Conservation (phyloP, 495 filamentous ascomycete genomes). For the Penicillium tannophilum region DNA sequence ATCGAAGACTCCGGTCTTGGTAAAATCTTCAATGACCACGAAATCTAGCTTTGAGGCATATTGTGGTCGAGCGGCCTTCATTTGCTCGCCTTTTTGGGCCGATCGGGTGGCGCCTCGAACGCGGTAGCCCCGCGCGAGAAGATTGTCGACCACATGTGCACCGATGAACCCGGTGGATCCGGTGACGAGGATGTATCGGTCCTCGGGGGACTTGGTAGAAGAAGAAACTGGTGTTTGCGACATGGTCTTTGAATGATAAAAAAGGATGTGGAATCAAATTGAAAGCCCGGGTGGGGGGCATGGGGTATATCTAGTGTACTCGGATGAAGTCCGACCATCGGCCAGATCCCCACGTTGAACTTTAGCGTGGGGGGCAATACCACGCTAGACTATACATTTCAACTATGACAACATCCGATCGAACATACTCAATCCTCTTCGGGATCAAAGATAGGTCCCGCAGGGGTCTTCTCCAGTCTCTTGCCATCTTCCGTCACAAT, state of each 20-base stretch:
- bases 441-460: conserved; percentile 28
- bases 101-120: conserved; percentile 45
- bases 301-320: neutral
- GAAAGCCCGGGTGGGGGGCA: neutral
- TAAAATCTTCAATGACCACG: conserved; percentile 42
- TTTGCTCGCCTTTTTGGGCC: conserved; percentile 31
- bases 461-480: conserved; percentile 25
- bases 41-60: conserved; percentile 37
- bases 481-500: conserved; percentile 23
- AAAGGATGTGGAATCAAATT: neutral
- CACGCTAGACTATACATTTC: neutral
- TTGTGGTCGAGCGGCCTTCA: conserved; percentile 33
- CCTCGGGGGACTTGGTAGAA: neutral
- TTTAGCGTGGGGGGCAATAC: neutral
- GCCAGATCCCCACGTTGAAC: neutral
- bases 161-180: conserved; percentile 46
- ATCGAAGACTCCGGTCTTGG: conserved; percentile 35
- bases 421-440: conserved; percentile 16
- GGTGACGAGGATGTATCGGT: conserved; percentile 40
- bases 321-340: neutral
- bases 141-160: conserved; percentile 41
- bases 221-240: neutral
- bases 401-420: neutral
- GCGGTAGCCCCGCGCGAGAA: conserved; percentile 32
- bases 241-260: neutral